Conservation (phyloP, 169 alveolate genomes). For the Plasmodium gonderi region DNA sequence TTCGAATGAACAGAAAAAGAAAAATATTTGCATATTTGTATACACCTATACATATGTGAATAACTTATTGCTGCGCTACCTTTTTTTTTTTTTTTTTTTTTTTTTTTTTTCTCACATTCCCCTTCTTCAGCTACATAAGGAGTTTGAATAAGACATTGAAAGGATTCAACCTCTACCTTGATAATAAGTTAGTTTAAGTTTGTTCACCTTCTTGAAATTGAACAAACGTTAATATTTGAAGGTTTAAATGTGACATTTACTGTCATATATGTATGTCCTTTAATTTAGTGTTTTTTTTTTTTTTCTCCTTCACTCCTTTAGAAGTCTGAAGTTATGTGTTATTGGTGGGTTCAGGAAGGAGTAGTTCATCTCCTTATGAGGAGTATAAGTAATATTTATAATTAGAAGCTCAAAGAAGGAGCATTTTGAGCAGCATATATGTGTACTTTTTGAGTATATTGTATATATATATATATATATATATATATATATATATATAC, state of each 20-base stretch:
- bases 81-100: neutral
- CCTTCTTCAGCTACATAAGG: slow-evolving; percentile 18
- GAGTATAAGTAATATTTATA: neutral
- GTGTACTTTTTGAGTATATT: neutral
- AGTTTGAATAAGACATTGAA: slow-evolving; percentile 65
- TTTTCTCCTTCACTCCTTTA: neutral
- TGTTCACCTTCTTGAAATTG: too few relatives aligned
- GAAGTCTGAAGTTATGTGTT: slow-evolving; percentile 53
- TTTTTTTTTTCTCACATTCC: neutral
- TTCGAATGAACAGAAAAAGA: too few relatives aligned
- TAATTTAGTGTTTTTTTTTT: neutral
- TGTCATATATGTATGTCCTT: neutral
- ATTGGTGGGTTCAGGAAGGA: slow-evolving; percentile 41
- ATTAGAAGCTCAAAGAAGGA: too few relatives aligned
- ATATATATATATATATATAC: too few relatives aligned
- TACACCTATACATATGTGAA: neutral
- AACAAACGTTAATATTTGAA: too few relatives aligned
- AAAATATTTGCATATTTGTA: neutral
- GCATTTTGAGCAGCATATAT: too few relatives aligned
- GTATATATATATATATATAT: too few relatives aligned
- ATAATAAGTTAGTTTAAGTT: slow-evolving; percentile 21
- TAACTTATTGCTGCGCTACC: neutral
- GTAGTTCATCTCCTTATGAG: neutral
- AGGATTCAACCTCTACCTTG: slow-evolving; percentile 47
- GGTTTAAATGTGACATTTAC: neutral